Evolutionary conservation across 176 grass and related monocot genomes (phyloP), one percentile per base, ranked within the genome.

Genomic region (Phragmites australis): DNA sequence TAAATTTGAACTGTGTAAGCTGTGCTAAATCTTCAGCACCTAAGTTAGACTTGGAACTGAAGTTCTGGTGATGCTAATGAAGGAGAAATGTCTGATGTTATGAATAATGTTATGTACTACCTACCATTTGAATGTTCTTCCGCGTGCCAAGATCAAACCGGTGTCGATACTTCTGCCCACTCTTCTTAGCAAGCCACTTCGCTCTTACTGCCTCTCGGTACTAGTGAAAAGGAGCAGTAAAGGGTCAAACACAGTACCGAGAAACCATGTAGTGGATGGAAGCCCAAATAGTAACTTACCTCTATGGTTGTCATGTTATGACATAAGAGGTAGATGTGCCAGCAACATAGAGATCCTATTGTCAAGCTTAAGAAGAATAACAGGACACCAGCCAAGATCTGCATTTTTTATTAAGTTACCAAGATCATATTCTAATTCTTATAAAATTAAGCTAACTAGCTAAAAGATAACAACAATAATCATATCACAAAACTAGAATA

Each of bases 261-360:
- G 12, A 57, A 65, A 53, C 18, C 17, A 68, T 56, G 60, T 57
- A 59, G 44, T 53, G 34, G 27, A 68, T 77, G 43, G 59, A 62
- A 70, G 11, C 34, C 34, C 14, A 51, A 83, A 78, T 58, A 60
- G 10, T 51, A 31, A 70, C 82, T 76, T 52, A 93, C 96, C 90
- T 98, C 92, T 81, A 98, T 98, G 31, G 96, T 95, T 75, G 92
- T 95, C 92, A 93, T 87, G 90, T 98, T 98, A 69, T 93, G 79
- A 68, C 86, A 76, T 58, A 91, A 74, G 59, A 98, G 92, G 86
- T 93, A 98, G 45, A 95, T 88, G 68, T 98, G 96, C 96, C 96
- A 98, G 78, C 90, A 89, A 65, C 94, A 81, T 37, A 94, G 72
- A 88, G 86, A 93, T 65, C 92, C 89, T 32, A 89, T 91, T 26